Base-by-base conservation (phyloP, 352 stramenopile species). In the Lagenidium giganteum region DNA sequence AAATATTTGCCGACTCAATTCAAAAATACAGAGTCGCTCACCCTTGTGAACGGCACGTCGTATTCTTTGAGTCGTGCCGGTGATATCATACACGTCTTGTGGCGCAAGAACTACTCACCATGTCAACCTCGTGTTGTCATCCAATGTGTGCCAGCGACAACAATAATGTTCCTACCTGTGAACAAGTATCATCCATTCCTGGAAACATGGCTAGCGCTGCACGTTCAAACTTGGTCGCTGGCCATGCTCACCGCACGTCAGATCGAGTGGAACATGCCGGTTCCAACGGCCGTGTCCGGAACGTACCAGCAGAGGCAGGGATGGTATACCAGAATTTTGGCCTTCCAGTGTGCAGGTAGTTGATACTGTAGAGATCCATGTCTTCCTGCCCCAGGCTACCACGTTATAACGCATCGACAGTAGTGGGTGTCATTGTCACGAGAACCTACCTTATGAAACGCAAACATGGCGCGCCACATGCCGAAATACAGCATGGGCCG, bases 301-400 rank as follows among this genome's bases (percentile, higher is more conserved):
- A 21, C 40, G 49, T 59, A 83, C 70, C 77, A 44, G 70, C 60
- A 29, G 72, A 47, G 20, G 87, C 85, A 34, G 86, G 87, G 3
- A 97, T 70, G 1, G 70, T 70, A 57, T 97, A 97, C 91, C 91
- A 97, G 54, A 93, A 94, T 64, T 97, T 97, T 34, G 88, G 83
- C 17, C 86, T 91, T 28, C 91, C 91, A 8, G 65, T 84, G 68
- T 97, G 91, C 9, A 97, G 30, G 55, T 96, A 97, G 64, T 97
- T 97, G 57, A 97, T 96, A 34, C 82, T 96, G 63, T 88, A 96
- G 6, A 97, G 56, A 52, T 97, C 91, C 70, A 97, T 95, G 52
- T 97, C 91, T 61, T 97, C 91, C 76, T 88, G 30, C 26, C 33
- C 2, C 6, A 3, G 25, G 25, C 3, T 11, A 21, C 3, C 24